Percentiles rank a stretch among this genome's conserved stretches.
Conservation (phyloP, 257 asterid species). For the Nicotiana obtusifolia region DNA sequence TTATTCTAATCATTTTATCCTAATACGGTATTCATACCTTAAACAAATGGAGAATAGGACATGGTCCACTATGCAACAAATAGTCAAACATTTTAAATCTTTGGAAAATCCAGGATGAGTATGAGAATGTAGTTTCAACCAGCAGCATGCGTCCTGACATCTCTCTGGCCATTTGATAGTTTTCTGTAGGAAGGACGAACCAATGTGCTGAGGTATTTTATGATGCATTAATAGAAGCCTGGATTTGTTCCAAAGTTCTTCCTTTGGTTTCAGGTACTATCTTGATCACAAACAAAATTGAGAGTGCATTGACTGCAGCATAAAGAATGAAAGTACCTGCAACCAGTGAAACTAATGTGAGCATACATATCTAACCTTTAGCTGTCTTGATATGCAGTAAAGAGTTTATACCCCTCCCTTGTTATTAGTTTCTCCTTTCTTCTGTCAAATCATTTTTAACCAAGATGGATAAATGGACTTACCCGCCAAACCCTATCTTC, state of each 20-base stretch:
- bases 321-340: conserved; percentile 82
- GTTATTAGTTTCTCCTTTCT: not conserved
- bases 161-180: not conserved
- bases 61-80: not conserved
- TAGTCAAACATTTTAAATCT: not conserved
- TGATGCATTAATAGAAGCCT: conserved; percentile 49
- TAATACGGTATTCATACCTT: not conserved
- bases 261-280: conserved; percentile 96
- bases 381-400: not conserved
- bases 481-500: not conserved
- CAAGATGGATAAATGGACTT: not conserved
- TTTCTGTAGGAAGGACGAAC: not conserved
- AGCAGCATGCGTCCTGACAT: not conserved
- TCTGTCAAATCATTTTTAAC: not conserved
- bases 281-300: conserved; percentile 61
- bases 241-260: conserved; percentile 80
- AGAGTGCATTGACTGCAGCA: conserved; percentile 59
- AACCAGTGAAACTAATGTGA: conserved; percentile 10
- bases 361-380: not conserved
- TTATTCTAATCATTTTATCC: not conserved
- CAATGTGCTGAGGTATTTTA: not conserved
- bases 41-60: not conserved
- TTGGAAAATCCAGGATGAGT: not conserved
- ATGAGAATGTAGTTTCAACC: not conserved
- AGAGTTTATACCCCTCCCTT: not conserved